These are phyloP conservation scores for Candolleomyces eurysporus DNA, from an alignment of 768 basidiomycete species.

Conservation along the genomic window DNA sequence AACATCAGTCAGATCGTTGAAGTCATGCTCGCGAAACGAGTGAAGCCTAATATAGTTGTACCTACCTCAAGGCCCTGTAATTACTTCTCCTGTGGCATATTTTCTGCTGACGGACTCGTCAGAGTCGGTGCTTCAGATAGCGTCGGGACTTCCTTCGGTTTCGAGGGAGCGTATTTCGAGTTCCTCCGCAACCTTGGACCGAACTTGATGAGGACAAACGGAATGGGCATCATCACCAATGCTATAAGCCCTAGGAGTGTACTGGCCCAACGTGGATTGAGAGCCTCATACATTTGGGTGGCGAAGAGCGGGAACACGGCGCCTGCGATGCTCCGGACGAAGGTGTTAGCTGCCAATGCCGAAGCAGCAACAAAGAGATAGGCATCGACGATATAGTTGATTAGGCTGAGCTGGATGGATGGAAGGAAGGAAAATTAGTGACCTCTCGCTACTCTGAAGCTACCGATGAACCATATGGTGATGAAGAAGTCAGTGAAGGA, in stretches of 20 bases:
- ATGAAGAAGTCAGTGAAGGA: conserved; percentile 9
- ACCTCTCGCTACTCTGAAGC: not conserved
- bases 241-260: conserved; percentile 54
- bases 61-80: too few species aligned
- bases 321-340: conserved; percentile 52
- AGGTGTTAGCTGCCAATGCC: conserved; percentile 51
- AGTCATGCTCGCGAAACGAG: too few species aligned
- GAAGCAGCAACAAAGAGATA: conserved; percentile 55
- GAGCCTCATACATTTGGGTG: conserved; percentile 46
- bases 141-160: not conserved
- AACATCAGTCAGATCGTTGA: too few species aligned
- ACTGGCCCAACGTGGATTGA: conserved; percentile 58
- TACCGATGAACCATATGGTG: not conserved
- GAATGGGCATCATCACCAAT: conserved; percentile 49
- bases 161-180: conserved; percentile 39
- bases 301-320: conserved; percentile 56
- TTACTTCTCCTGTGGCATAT: too few species aligned
- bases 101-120: too few species aligned
- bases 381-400: conserved; percentile 63
- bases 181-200: conserved; percentile 40
- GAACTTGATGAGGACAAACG: conserved; percentile 42
- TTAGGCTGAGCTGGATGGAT: conserved; percentile 39
- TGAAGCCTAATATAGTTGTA: too few species aligned
- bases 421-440: not conserved
- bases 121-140: too few species aligned